Conservation (phyloP, 805 yeast species). For the Pichia deserticola region DNA sequence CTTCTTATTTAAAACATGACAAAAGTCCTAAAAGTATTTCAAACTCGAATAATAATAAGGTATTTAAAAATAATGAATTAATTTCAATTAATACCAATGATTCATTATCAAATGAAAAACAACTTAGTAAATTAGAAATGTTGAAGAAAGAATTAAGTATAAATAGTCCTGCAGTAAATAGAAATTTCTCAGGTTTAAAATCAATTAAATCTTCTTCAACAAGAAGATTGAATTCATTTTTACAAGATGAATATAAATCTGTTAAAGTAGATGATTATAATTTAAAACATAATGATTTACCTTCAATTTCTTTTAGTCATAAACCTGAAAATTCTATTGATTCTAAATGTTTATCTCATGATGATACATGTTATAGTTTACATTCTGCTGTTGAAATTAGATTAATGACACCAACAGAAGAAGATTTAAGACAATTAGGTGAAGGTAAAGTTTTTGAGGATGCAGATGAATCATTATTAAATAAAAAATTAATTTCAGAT, state of each 20-base stretch:
- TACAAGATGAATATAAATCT: constrained; percentile 11
- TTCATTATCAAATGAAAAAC: background rate
- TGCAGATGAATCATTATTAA: constrained; percentile 17
- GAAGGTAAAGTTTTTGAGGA: constrained; percentile 24
- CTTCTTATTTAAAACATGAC: background rate
- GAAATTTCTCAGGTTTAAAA: constrained; percentile 7
- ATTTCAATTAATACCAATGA: background rate
- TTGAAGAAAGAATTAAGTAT: constrained; percentile 10
- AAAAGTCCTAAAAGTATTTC: background rate
- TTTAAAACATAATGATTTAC: background rate
- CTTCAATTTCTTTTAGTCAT: constrained; percentile 15
- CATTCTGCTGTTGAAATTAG: constrained; percentile 28
- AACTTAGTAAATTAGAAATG: constrained; percentile 20
- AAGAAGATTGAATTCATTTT: constrained; percentile 20
- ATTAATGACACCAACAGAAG: constrained; percentile 18
- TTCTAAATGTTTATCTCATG: constrained; percentile 15
- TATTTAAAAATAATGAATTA: background rate
- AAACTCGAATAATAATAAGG: background rate
- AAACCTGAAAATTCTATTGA: constrained; percentile 20
- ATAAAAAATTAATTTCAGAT: constrained; percentile 6
- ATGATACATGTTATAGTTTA: constrained; percentile 24
- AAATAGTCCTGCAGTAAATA: background rate
- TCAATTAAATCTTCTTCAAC: constrained; percentile 23
- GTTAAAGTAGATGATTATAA: constrained; percentile 18
- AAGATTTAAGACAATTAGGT: constrained; percentile 11